phyloP scores from a whole-genome alignment of 495 filamentous ascomycete species.

The Trichoderma virens region DNA sequence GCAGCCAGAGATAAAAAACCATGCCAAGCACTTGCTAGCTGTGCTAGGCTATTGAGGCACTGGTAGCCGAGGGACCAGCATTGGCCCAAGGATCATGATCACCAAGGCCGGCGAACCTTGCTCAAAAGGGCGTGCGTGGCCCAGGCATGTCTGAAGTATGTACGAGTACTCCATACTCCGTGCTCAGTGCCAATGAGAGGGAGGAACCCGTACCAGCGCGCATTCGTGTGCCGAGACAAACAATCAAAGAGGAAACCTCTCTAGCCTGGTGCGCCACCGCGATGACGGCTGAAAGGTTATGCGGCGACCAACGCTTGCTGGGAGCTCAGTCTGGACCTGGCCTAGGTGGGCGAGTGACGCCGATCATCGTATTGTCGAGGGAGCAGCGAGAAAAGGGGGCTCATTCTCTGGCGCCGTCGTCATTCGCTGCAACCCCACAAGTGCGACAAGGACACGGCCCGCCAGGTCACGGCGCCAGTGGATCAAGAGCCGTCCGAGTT shows the following conservation, averaged over 20 bases:
- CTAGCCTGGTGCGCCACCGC: neutral
- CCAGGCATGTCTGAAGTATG: neutral
- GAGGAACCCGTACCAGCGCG: neutral
- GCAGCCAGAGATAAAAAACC: neutral
- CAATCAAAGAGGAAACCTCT: neutral
- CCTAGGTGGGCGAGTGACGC: neutral
- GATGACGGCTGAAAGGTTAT: neutral
- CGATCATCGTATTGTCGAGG: neutral
- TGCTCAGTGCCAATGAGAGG: neutral
- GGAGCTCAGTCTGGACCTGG: neutral
- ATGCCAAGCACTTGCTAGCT: neutral
- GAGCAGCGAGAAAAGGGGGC: neutral
- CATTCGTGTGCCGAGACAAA: neutral
- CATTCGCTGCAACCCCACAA: neutral
- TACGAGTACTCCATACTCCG: neutral
- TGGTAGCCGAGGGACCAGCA: neutral
- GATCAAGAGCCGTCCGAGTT: slow-evolving; percentile 3
- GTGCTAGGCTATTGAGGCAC: neutral
- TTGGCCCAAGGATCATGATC: neutral
- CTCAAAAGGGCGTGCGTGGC: neutral
- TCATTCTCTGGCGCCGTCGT: neutral
- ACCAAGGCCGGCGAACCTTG: neutral
- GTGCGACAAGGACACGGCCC: slow-evolving; percentile 3
- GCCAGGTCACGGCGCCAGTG: slow-evolving; percentile 6
- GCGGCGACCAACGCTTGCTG: neutral